phyloP scores from a whole-genome alignment of 257 asterid species.

The Datura wrightii region DNA sequence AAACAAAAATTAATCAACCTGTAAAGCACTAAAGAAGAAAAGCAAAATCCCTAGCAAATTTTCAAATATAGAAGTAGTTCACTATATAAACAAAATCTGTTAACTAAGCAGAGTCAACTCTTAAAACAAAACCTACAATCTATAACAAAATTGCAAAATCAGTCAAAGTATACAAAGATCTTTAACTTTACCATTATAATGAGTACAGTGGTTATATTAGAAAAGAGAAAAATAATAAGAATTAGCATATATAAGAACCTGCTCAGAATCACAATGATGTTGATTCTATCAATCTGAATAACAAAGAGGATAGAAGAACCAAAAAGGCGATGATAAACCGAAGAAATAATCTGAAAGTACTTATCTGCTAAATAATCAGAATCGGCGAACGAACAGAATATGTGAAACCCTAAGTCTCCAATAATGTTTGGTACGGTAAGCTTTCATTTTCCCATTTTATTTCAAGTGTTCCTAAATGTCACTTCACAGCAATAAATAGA shows the following conservation, averaged over 20 bases:
- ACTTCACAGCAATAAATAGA: not conserved
- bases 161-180: not conserved
- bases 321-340: not conserved
- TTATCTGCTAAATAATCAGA: not conserved
- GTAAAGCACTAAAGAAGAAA: not conserved
- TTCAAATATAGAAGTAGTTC: not conserved
- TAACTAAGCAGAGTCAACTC: conserved; percentile 20
- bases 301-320: not conserved
- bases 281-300: not conserved
- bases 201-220: not conserved
- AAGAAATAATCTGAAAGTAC: not conserved
- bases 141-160: conserved; percentile 10
- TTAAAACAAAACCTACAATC: conserved; percentile 40
- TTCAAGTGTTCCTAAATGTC: conserved; percentile 11
- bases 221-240: not conserved
- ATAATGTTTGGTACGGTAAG: not conserved
- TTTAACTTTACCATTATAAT: not conserved
- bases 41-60: not conserved
- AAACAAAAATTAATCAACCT: conserved; percentile 3
- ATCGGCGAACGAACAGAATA: not conserved
- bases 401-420: conserved; percentile 28
- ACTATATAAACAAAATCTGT: not conserved
- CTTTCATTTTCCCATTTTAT: conserved; percentile 20
- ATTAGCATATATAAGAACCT: not conserved
- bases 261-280: not conserved